Conservation (phyloP, 345 rosid species). For the Eucalyptus marginata region DNA sequence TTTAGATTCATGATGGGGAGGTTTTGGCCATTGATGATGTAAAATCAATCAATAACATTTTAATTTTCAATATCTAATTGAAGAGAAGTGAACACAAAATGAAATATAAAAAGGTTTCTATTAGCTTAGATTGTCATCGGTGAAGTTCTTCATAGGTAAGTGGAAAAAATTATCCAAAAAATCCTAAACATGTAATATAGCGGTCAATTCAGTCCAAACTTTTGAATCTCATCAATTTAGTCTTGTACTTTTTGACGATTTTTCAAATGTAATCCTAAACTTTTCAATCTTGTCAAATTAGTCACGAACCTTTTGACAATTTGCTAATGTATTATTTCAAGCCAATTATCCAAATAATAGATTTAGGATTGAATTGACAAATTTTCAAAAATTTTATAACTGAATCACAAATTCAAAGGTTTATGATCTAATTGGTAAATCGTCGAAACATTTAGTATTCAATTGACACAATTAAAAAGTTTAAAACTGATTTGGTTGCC, state of each 20-base stretch:
- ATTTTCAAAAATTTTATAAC: too few species aligned
- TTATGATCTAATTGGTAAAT: background rate
- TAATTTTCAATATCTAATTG: background rate
- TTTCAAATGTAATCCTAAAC: too few species aligned
- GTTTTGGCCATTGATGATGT: background rate
- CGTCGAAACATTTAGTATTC: too few species aligned
- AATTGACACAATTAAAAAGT: too few species aligned
- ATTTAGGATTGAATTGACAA: too few species aligned
- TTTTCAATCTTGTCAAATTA: too few species aligned
- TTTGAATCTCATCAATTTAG: background rate
- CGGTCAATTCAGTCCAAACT: fast-evolving
- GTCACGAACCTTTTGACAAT: too few species aligned
- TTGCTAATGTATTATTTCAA: too few species aligned
- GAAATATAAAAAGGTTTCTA: background rate
- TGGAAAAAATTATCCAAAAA: too few species aligned
- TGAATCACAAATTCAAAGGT: too few species aligned
- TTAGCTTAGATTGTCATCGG: background rate
- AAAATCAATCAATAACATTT: background rate
- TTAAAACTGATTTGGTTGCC: fast-evolving
- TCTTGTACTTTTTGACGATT: background rate
- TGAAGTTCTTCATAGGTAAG: background rate
- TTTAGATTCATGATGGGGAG: background rate
- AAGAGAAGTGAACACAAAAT: background rate
- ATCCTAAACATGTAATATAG: too few species aligned
- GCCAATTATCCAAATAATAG: background rate